Conservation (phyloP, 805 yeast species). For the Candida dajiaensis region DNA sequence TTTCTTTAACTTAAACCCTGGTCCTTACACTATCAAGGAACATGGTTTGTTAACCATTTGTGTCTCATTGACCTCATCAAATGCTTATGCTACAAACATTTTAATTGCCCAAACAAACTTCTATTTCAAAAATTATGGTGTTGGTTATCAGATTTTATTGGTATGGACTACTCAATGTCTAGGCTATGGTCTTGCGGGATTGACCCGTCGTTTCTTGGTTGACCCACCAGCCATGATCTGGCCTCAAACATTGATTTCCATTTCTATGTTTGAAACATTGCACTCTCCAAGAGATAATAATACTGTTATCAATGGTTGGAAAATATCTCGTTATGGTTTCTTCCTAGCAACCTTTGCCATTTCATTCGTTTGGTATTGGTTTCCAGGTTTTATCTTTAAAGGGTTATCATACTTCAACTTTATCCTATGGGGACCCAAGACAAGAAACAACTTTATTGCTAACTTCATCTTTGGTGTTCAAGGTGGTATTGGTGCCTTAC, state of each 20-base stretch:
- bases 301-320: conserved; percentile 56
- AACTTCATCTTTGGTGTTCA: conserved; percentile 59
- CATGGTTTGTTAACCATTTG: conserved; percentile 46
- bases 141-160: conserved; percentile 43
- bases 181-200: conserved; percentile 64
- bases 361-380: conserved; percentile 56
- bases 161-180: conserved; percentile 54
- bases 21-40: conserved; percentile 47
- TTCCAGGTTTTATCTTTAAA: conserved; percentile 59
- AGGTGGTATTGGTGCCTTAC: conserved; percentile 49
- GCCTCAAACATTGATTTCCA: conserved; percentile 56
- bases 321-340: conserved; percentile 42
- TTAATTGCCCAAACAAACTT: conserved; percentile 43
- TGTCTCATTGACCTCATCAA: conserved; percentile 34
- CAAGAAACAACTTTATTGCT: conserved; percentile 44
- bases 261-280: conserved; percentile 51
- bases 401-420: conserved; percentile 56
- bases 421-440: conserved; percentile 29
- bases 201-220: conserved; percentile 51
- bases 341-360: conserved; percentile 37
- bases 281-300: conserved; percentile 26
- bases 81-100: conserved; percentile 55
- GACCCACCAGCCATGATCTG: conserved; percentile 57
- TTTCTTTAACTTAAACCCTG: conserved; percentile 43
- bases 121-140: conserved; percentile 38